phyloP scores from a whole-genome alignment of 129 eudicot species.

The Mikania micrantha region DNA sequence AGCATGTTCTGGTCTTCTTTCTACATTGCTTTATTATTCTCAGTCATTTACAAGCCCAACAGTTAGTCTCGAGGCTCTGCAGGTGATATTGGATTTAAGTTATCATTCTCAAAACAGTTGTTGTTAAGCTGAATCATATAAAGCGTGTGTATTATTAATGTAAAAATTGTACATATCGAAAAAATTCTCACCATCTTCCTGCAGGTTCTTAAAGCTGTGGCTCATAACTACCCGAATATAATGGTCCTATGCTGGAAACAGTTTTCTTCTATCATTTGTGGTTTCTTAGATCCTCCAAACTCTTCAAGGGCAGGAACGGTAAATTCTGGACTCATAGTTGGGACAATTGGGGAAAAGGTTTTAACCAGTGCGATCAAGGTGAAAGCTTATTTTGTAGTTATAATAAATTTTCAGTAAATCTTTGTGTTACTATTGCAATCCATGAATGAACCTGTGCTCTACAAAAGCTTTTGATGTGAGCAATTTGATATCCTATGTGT shows the following conservation, averaged over 20 bases:
- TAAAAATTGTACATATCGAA: neutral
- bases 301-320: slow-evolving; percentile 38
- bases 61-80: slow-evolving; percentile 73
- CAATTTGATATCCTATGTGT: neutral
- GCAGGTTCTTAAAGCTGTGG: slow-evolving; percentile 94
- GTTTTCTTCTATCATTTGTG: slow-evolving; percentile 42
- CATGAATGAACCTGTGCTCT: neutral
- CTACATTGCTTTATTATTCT: slow-evolving; percentile 50
- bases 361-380: slow-evolving; percentile 75
- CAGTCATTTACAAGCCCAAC: slow-evolving; percentile 43
- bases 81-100: slow-evolving; percentile 39
- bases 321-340: slow-evolving; percentile 35
- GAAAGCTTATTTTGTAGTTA: neutral
- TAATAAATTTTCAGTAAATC: neutral
- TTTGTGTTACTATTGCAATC: slow-evolving; percentile 2
- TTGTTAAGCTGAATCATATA: neutral
- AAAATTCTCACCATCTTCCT: slow-evolving; percentile 27
- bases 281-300: slow-evolving; percentile 22
- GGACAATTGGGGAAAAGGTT: slow-evolving; percentile 53
- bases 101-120: neutral
- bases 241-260: slow-evolving; percentile 70
- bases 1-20: slow-evolving; percentile 50
- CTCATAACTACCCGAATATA: slow-evolving; percentile 83
- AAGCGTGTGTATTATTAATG: slow-evolving; percentile 10
- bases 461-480: neutral